Conservation (phyloP, 2,329 filamentous ascomycete species). For the Pseudocercospora eumusae region DNA sequence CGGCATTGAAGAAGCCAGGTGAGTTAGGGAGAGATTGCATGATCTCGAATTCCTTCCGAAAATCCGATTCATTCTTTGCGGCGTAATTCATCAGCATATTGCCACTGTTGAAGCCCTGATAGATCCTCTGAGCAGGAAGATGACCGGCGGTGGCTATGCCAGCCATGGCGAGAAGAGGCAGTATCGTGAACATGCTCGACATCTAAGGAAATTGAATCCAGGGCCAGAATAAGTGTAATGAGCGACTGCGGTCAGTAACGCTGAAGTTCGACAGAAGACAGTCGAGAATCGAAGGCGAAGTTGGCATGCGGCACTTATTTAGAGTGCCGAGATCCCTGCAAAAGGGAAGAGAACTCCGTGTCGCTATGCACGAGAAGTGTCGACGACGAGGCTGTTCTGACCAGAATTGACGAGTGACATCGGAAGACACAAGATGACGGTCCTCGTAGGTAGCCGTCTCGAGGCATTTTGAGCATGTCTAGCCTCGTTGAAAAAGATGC, state of each 20-base stretch:
- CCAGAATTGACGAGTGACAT: no score
- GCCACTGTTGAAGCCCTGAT: conserved; percentile 23
- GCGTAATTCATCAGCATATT: conserved; percentile 15
- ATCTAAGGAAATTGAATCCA: no score
- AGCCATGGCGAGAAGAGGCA: background rate
- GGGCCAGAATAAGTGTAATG: background rate
- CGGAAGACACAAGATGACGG: no score
- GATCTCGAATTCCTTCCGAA: conserved; percentile 66
- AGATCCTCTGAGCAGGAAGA: conserved; percentile 1
- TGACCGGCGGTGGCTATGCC: background rate
- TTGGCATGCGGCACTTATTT: background rate
- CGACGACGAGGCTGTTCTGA: no score
- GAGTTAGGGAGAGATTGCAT: conserved; percentile 64
- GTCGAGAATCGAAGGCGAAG: background rate
- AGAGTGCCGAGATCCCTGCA: no score
- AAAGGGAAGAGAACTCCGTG: no score
- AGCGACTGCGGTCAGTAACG: conserved; percentile 6
- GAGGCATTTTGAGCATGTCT: no score
- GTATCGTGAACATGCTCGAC: background rate
- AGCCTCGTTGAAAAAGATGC: no score
- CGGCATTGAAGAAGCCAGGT: conserved; percentile 63
- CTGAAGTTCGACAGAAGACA: background rate
- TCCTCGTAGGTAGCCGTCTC: no score
- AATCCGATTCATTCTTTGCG: conserved; percentile 45
- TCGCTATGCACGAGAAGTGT: no score